Conservation (phyloP, 1,284 basidiomycete species). For the Trichosporon sp. region DNA sequence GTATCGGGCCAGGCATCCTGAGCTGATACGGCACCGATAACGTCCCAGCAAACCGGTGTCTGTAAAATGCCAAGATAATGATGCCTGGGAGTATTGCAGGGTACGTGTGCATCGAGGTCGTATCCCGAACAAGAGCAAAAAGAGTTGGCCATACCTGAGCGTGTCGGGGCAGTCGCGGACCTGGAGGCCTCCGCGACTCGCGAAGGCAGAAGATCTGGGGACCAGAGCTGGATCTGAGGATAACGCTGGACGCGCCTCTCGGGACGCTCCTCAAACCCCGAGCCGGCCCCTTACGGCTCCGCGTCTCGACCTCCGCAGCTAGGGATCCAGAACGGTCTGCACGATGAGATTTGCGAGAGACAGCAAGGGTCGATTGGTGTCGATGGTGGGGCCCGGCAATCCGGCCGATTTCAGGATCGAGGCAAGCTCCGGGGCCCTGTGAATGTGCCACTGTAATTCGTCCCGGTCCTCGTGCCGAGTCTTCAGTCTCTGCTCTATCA, state of each 20-base stretch:
- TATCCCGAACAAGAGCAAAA: background rate
- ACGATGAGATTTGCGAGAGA: background rate
- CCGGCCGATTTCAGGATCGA: background rate
- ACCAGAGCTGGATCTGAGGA: background rate
- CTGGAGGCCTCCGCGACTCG: background rate
- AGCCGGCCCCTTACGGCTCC: background rate
- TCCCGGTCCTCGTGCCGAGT: background rate
- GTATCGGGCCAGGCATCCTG: background rate
- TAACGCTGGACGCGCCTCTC: background rate
- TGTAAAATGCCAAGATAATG: background rate
- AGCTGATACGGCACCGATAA: background rate
- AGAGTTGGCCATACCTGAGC: background rate
- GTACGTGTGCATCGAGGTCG: background rate
- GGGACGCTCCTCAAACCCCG: background rate
- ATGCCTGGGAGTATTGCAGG: background rate
- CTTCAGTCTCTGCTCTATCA: background rate
- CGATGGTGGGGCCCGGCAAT: slow-evolving; percentile 2
- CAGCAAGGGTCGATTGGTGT: background rate
- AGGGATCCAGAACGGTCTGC: background rate
- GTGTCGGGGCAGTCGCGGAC: background rate
- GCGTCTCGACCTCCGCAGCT: background rate
- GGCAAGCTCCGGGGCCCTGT: slow-evolving; percentile 4
- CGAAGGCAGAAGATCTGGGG: background rate
- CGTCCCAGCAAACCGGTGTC: background rate
- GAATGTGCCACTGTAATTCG: background rate